Percentiles rank a stretch among this genome's conserved stretches.
phyloP scores from a whole-genome alignment of 345 rosid genomes.

The Adansonia digitata region DNA sequence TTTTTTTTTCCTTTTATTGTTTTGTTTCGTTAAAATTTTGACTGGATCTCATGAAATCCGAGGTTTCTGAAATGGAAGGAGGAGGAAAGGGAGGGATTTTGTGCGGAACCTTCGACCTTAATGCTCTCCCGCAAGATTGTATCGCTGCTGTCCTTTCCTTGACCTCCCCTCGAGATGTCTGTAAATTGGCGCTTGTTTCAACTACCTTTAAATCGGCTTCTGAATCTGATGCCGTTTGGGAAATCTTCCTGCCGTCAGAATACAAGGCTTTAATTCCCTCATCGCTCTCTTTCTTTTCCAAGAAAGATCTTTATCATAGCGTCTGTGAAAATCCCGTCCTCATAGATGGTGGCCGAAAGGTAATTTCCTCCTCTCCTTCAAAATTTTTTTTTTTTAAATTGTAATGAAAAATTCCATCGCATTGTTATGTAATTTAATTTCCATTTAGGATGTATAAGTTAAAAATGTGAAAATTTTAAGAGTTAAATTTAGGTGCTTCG shows the following conservation, averaged over 20 bases:
- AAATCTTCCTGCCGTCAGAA: slow-evolving; percentile 46
- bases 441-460: neutral
- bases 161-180: slow-evolving; percentile 45
- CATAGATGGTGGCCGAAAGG: slow-evolving; percentile 58
- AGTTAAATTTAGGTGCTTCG: neutral
- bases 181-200: slow-evolving; percentile 44
- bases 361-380: slow-evolving; percentile 4
- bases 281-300: slow-evolving; percentile 24
- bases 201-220: slow-evolving; percentile 38
- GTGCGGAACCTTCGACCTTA: neutral
- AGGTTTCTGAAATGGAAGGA: neutral
- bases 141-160: slow-evolving; percentile 42
- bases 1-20: no score
- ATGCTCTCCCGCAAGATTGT: slow-evolving; percentile 38
- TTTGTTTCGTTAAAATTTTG: neutral
- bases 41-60: neutral
- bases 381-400: neutral
- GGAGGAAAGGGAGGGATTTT: neutral
- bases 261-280: slow-evolving; percentile 21
- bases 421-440: neutral
- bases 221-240: slow-evolving; percentile 62
- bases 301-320: slow-evolving; percentile 40
- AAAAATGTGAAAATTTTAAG: neutral
- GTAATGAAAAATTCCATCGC: neutral
- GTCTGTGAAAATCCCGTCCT: slow-evolving; percentile 41